Conservation (phyloP, 768 basidiomycete genomes). For the Boletus rubroflammeus region DNA sequence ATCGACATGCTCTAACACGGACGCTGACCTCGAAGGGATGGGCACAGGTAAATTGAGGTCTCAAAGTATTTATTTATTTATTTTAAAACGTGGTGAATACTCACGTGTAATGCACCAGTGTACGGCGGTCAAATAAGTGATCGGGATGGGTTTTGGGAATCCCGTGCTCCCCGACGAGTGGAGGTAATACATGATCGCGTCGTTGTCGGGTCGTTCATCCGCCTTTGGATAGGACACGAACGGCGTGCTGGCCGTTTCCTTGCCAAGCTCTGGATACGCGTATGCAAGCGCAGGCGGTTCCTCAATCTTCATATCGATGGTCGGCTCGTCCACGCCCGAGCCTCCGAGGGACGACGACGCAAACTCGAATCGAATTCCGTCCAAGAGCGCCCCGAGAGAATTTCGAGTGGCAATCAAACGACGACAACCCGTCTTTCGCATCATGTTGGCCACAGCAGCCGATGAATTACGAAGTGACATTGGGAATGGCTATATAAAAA, state of each 20-base stretch:
- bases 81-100: constrained; percentile 6
- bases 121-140: constrained; percentile 28
- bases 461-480: constrained; percentile 35
- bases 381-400: constrained; percentile 30
- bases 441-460: constrained; percentile 31
- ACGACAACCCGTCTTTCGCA: constrained; percentile 38
- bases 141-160: constrained; percentile 41
- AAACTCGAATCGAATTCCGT: constrained; percentile 27
- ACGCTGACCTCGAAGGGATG: neutral
- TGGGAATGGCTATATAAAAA: constrained; percentile 27
- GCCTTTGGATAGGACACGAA: constrained; percentile 14
- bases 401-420: constrained; percentile 36
- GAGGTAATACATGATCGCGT: constrained; percentile 33
- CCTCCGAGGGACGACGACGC: neutral
- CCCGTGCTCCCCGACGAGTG: constrained; percentile 53
- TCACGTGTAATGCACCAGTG: constrained; percentile 38
- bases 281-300: constrained; percentile 12
- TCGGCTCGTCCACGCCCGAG: neutral
- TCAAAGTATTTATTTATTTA: no score
- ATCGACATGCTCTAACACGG: constrained; percentile 5
- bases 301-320: constrained; percentile 10
- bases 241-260: neutral
- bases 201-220: neutral
- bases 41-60: neutral
- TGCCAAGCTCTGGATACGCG: constrained; percentile 7